Evolutionary conservation across 345 rosid genomes (phyloP).

Genomic region (Syzygium aromaticum): DNA sequence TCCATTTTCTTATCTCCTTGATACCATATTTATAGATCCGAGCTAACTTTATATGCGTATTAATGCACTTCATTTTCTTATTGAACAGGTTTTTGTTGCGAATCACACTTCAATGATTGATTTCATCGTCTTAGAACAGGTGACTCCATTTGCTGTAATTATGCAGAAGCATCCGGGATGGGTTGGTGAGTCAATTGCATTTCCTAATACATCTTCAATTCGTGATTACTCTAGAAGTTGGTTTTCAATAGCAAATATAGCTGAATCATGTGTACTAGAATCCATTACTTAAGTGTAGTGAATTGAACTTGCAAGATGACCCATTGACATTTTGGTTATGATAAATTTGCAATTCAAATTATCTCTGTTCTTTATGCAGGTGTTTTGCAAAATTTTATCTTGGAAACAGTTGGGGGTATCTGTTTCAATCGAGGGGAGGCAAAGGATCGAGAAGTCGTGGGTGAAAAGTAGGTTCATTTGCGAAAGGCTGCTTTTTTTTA

Average conservation of each 20-base stretch:
- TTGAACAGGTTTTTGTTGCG: constrained; percentile 84
- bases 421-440: constrained; percentile 95
- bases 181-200: constrained; percentile 75
- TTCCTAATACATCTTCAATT: not conserved
- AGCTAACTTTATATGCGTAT: not conserved
- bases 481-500: not conserved
- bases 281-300: not conserved
- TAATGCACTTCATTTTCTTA: constrained; percentile 2
- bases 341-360: not conserved
- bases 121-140: constrained; percentile 89
- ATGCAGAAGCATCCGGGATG: constrained; percentile 99
- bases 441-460: constrained; percentile 91
- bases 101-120: constrained; percentile 99
- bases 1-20: not conserved
- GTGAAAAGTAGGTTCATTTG: constrained; percentile 59
- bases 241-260: not conserved
- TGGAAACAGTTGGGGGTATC: constrained; percentile 92
- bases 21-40: not conserved
- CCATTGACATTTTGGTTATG: not conserved
- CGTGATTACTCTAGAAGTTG: not conserved
- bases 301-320: not conserved
- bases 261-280: not conserved
- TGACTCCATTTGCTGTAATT: constrained; percentile 96
- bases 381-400: constrained; percentile 77
- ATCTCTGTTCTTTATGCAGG: constrained; percentile 33